Percentiles rank a stretch among this genome's conserved stretches.
phyloP scores from a whole-genome alignment of 2,329 filamentous ascomycete genomes.

The Exophiala oligosperma region DNA sequence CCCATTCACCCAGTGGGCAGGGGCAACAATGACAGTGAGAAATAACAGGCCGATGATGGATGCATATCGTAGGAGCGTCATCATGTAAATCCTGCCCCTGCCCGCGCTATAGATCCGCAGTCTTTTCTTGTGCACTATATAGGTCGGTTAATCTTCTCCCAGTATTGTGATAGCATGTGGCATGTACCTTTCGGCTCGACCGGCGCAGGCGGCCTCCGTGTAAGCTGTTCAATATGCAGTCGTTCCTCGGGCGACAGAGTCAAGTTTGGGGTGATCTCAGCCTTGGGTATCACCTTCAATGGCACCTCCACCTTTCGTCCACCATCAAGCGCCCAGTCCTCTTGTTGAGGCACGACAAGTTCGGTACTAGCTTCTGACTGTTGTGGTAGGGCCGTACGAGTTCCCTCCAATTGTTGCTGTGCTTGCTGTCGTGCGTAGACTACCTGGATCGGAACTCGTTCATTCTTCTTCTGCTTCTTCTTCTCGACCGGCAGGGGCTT shows the following conservation, averaged over 20 bases:
- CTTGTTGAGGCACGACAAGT: slow-evolving; percentile 16
- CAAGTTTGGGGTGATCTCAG: slow-evolving; percentile 24
- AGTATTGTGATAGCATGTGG: background rate
- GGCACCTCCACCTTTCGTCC: slow-evolving; percentile 24
- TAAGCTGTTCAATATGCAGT: slow-evolving; percentile 29
- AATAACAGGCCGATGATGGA: slow-evolving; percentile 68
- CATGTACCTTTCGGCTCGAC: slow-evolving; percentile 16
- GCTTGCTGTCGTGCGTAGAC: slow-evolving; percentile 14
- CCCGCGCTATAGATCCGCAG: slow-evolving; percentile 76
- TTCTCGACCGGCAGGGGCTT: background rate
- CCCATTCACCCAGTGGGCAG: slow-evolving; percentile 53
- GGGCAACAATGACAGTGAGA: slow-evolving; percentile 64
- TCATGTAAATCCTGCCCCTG: slow-evolving; percentile 63
- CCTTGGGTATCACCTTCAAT: slow-evolving; percentile 28
- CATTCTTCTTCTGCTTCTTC: background rate
- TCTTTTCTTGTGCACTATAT: slow-evolving; percentile 40
- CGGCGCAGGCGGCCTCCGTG: slow-evolving; percentile 20
- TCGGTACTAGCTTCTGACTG: slow-evolving; percentile 9
- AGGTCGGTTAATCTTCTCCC: background rate
- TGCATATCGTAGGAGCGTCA: slow-evolving; percentile 70
- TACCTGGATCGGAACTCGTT: slow-evolving; percentile 20
- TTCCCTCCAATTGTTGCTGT: slow-evolving; percentile 1
- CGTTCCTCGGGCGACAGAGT: slow-evolving; percentile 28
- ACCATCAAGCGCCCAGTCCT: slow-evolving; percentile 17
- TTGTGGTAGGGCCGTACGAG: background rate